Evolutionary conservation across 352 stramenopile species (phyloP), one percentile per base, ranked within the genome.

Genomic region (Pythium phragmitis): DNA sequence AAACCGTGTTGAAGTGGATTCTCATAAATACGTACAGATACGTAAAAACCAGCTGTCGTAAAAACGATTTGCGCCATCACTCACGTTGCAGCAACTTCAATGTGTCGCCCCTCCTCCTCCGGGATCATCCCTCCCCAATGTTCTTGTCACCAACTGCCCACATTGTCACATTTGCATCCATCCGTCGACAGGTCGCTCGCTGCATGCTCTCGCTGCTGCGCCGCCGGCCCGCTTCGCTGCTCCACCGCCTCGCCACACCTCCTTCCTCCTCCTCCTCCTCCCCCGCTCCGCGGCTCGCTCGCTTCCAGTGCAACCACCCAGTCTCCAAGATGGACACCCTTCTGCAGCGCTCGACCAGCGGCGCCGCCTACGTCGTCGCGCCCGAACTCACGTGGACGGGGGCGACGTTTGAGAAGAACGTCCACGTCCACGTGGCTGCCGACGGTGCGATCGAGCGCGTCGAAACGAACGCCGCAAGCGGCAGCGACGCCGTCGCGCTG

Each of bases 361-460:
- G 63, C 28, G 53, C 59, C n/a, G 46, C 70, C 3, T 91, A 91
- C 57, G 71, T 82, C 54, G 73, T 92, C 8, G 69, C 69, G 11
- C 74, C 83, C 2, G 80, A 89, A 70, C 79, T 90, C 68, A 87
- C 83, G 51, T 90, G 80, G 80, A 87, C 79, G 0, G 80, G 80
- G 42, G 67, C 74, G 52, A 53, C 46, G 26, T 90, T 92, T 52
- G 77, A 88, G 62, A 65, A 57, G 30, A 60, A 80, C 63, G 68
- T 90, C 54, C 73, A 64, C 16, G 77, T 92, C n/a, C 69, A 63
- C 39, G 79, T 92, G 19, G 70, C 66, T 19, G 70, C 65, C 16
- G 67, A 87, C 47, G 83, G 79, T 13, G 54, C 70, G 54, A 86
- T 92, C 57, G 36, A 68, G 9, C 56, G 52, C 16, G 83, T 89